Evolutionary conservation across 805 yeast species (phyloP).

Genomic region (Wickerhamiella kazuoi): DNA sequence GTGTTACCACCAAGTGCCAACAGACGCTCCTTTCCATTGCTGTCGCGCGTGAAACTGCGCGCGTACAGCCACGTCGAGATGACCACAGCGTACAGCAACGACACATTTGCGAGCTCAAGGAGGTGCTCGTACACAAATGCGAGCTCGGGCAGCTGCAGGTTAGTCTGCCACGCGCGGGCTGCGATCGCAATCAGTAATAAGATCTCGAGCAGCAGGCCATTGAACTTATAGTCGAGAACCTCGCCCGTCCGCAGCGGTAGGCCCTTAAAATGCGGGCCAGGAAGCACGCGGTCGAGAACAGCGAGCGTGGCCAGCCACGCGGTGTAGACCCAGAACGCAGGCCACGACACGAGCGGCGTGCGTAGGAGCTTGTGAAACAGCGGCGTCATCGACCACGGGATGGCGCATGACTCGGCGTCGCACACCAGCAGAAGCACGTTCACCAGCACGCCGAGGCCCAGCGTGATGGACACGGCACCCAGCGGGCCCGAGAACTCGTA

Average conservation of each 20-base stretch:
- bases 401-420: slow-evolving; percentile 31
- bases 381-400: slow-evolving; percentile 9
- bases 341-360: slow-evolving; percentile 13
- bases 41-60: slow-evolving; percentile 40
- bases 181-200: slow-evolving; percentile 25
- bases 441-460: slow-evolving; percentile 50
- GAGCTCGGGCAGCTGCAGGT: slow-evolving; percentile 57
- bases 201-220: slow-evolving; percentile 46
- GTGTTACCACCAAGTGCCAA: slow-evolving; percentile 80
- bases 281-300: slow-evolving; percentile 43
- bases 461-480: slow-evolving; percentile 53
- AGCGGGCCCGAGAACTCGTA: slow-evolving; percentile 62
- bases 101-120: slow-evolving; percentile 42
- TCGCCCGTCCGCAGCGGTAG: slow-evolving; percentile 61
- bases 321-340: slow-evolving; percentile 46
- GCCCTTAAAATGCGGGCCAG: slow-evolving; percentile 51
- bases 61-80: slow-evolving; percentile 51
- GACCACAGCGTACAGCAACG: slow-evolving; percentile 44
- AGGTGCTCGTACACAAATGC: slow-evolving; percentile 55
- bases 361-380: slow-evolving; percentile 6
- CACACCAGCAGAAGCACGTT: slow-evolving; percentile 40
- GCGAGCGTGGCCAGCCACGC: slow-evolving; percentile 58
- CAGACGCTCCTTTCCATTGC: slow-evolving; percentile 35
- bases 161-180: slow-evolving; percentile 35
- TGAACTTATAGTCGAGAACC: slow-evolving; percentile 53